Percentiles rank a stretch among this genome's conserved stretches.
phyloP scores from a whole-genome alignment of 2,329 filamentous ascomycete genomes.

The Verticillium tricorpus region DNA sequence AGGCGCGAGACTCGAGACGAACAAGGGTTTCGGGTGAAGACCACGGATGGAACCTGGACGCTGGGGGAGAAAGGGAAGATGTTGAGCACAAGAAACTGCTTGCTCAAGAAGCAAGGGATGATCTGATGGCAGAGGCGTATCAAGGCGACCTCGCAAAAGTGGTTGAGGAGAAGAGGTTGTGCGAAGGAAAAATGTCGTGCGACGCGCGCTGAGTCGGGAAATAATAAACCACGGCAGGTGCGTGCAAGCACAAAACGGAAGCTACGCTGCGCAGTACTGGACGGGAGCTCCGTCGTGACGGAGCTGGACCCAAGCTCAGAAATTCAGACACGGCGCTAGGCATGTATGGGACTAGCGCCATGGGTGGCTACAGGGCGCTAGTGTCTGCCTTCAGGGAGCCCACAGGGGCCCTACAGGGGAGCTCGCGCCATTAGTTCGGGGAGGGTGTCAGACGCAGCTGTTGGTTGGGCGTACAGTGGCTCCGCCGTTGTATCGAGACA shows the following conservation, averaged over 20 bases:
- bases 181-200: conserved; percentile 3
- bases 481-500: background rate
- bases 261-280: background rate
- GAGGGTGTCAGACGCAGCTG: background rate
- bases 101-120: background rate
- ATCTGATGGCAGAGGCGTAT: background rate
- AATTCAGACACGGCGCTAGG: background rate
- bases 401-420: background rate
- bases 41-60: background rate
- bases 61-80: background rate
- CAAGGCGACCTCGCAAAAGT: background rate
- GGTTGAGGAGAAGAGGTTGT: background rate
- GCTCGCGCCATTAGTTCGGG: background rate
- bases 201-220: background rate
- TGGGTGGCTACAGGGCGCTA: background rate
- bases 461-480: background rate
- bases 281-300: background rate
- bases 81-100: background rate
- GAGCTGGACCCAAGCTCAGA: conserved; percentile 1
- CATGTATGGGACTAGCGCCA: background rate
- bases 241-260: background rate
- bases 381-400: too few species aligned
- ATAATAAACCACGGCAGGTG: background rate
- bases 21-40: background rate
- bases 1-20: background rate